Evolutionary conservation across 164 flowering plant species (phyloP), one percentile per base, ranked within the genome.

Genomic region (Vitis cinerea): DNA sequence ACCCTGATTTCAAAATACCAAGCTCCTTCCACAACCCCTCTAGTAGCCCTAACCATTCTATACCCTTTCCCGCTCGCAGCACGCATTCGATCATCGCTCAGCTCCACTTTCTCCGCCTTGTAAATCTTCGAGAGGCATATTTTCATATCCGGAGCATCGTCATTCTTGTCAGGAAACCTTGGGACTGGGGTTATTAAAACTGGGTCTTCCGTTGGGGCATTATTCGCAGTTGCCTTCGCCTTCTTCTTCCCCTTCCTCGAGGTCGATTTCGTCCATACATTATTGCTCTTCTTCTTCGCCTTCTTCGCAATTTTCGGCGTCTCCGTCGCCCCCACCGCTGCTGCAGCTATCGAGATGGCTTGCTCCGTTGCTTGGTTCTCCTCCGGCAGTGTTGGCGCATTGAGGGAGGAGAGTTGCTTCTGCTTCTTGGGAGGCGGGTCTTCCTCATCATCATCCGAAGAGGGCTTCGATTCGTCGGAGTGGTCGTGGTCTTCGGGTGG

Each of bases 91-190:
- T 95, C 98, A 44, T 93, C 98, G 48, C 94, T 81, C 56, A 95
- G n/a, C 66, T 95, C 99, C 19, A 95, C 97, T 69, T 92, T 91
- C 83, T 95, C 99, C 0, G 99, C 98, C 76, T 95, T 93, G 71
- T 90, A 84, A 1, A 85, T 86, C 86, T 91, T 93, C 3, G 98
- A 93, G 0, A 95, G 83, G 70, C 97, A 90, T 8, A 91, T 87
- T 12, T 74, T 72, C 77, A 78, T 48, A 10, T 90, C 98, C 2
- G 85, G 79, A 4, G 80, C 63, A 68, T 96, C 99, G 56, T 96
- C 99, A 4, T 65, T 82, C 65, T 83, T 86, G 60, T 95, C 98
- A 0, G 94, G 90, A 63, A 90, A 87, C 62, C 86, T 77, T 8
- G 87, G 84, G 10, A 87, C 73, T 1, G 98, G 98, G 1, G 97